Evolutionary conservation across 345 rosid genomes (phyloP).

Genomic region (Cardamine chenopodiifolia): DNA sequence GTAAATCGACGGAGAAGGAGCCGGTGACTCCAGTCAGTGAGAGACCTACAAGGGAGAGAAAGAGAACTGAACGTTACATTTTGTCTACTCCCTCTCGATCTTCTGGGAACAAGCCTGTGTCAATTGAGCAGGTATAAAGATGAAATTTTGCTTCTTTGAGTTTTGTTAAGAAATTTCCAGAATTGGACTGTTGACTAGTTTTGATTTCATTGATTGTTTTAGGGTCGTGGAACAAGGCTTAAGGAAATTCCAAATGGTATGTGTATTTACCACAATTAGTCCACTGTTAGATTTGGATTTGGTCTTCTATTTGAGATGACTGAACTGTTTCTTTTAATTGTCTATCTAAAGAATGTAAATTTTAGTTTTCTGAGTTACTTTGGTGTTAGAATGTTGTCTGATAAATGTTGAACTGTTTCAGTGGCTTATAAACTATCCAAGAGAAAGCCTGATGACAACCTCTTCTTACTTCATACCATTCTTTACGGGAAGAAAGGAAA

Average conservation of each 20-base stretch:
- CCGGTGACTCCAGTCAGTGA: conserved; percentile 62
- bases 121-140: conserved; percentile 64
- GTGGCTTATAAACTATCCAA: conserved; percentile 95
- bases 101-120: conserved; percentile 55
- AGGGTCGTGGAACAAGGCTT: conserved; percentile 90
- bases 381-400: conserved; percentile 14
- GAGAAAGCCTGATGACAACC: conserved; percentile 90
- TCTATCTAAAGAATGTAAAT: not conserved
- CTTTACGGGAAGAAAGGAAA: conserved; percentile 96
- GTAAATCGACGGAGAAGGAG: conserved; percentile 36
- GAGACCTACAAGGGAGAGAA: conserved; percentile 83
- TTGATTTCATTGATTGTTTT: conserved; percentile 31
- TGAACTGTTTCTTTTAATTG: not conserved
- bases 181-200: not conserved
- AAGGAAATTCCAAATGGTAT: conserved; percentile 93
- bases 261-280: not conserved
- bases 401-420: conserved; percentile 49
- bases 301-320: not conserved
- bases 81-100: conserved; percentile 58
- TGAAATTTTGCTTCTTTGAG: not conserved
- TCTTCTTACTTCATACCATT: conserved; percentile 75
- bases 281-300: not conserved
- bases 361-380: not conserved
- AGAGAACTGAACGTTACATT: conserved; percentile 73
- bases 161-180: not conserved